Base-by-base conservation (phyloP, 441 rosid genomes). In the Euphorbia schlechtendalii region DNA sequence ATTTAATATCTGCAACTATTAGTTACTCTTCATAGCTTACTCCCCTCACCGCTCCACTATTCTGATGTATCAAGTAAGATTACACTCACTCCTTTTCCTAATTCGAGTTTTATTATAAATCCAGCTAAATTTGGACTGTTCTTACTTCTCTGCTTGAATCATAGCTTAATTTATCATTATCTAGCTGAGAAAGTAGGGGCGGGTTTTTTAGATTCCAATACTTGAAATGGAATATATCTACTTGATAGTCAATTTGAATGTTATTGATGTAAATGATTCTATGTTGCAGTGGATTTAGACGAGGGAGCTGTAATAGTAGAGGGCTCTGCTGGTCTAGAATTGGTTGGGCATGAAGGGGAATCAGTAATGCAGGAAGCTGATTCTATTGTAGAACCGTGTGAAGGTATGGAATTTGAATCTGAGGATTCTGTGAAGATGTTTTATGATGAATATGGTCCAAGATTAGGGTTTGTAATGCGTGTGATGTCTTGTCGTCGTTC, bases 401-500 rank as follows among this genome's bases (percentile, higher is more conserved):
- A 80, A 30, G 89, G 92, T 24, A 80, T 84, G 88, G 85, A 83
- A 54, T 86, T 84, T 70, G 88, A 82, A 8, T 80, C 88, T 7
- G 88, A 86, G 76, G 89, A 73, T 58, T 65, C 72, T 1, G 99
- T 94, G 0, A 95, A 91, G 65, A 86, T 92, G 34, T 89, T 94
- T 67, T 94, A 94, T 51, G 93, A 91, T 54, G 73, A 85, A 18
- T 94, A 94, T 77, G 96, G 98, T 24, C 80, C 88, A 1, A 84
- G 66, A 64, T 76, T 85, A 24, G 99, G 99, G 66, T 94, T 94
- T 57, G 78, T 91, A 25, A 88, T 91, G 63, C 98, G 99, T 59
- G 96, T 91, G 38, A 91, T 96, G 78, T 86, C 92, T 63, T 89
- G 90, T 55, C 86, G 98, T 22, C 79, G 96, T 72, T 94, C 98